phyloP scores from a whole-genome alignment of 192 early-diverging fungal species.

The Linnemannia hyalina region DNA sequence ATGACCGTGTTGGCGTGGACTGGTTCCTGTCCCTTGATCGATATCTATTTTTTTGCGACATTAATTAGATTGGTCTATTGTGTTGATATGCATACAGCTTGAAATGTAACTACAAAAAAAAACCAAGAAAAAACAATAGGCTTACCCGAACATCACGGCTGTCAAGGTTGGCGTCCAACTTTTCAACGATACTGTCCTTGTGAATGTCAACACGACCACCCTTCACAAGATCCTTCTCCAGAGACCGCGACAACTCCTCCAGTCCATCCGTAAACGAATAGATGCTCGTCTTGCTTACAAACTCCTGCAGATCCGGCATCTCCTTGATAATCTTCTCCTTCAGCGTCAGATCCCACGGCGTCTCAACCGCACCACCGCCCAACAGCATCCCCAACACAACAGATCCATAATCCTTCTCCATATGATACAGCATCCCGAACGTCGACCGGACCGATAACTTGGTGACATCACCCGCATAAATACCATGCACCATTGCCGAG shows the following conservation, averaged over 20 bases:
- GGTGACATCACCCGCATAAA: conserved; percentile 91
- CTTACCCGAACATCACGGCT: conserved; percentile 60
- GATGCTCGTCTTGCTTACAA: conserved; percentile 76
- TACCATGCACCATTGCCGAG: conserved; percentile 92
- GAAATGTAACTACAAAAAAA: background rate
- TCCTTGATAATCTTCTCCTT: conserved; percentile 30
- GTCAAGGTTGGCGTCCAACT: conserved; percentile 48
- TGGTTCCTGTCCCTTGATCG: conserved; percentile 36
- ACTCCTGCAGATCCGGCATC: conserved; percentile 69
- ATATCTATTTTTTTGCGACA: conserved; percentile 26
- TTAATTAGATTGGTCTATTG: background rate
- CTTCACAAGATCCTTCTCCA: conserved; percentile 64
- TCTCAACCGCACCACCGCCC: conserved; percentile 53
- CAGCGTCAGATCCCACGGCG: conserved; percentile 48
- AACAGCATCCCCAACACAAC: conserved; percentile 64
- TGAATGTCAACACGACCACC: conserved; percentile 72
- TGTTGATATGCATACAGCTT: background rate
- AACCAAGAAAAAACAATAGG: background rate
- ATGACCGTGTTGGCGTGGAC: conserved; percentile 73
- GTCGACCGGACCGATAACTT: conserved; percentile 82
- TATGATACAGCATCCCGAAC: conserved; percentile 78
- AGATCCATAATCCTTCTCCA: conserved; percentile 71
- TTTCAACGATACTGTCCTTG: conserved; percentile 58
- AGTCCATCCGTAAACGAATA: conserved; percentile 88
- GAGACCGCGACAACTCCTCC: conserved; percentile 72